Percentiles rank a stretch among this genome's conserved stretches.
phyloP scores from a whole-genome alignment of 179 eudicot species.

The Spinacia oleracea region DNA sequence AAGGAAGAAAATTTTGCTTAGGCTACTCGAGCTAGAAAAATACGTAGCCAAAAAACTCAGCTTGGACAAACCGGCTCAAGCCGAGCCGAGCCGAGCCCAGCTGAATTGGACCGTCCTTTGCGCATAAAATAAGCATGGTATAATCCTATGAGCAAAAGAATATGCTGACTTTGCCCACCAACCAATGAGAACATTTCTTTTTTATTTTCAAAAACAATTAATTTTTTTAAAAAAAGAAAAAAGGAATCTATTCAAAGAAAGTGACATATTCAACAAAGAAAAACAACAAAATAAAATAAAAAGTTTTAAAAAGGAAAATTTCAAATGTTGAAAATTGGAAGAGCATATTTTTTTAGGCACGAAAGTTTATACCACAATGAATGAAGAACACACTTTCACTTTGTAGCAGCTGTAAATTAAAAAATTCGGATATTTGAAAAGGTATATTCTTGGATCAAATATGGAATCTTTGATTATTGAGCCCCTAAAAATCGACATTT shows the following conservation, averaged over 20 bases:
- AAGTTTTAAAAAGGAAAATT: neutral
- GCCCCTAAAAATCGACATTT: slow-evolving; percentile 6
- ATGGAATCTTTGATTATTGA: slow-evolving; percentile 20
- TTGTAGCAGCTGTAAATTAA: too few relatives aligned
- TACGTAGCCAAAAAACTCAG: neutral
- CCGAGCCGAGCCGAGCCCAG: slow-evolving; percentile 13
- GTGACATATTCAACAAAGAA: slow-evolving; percentile 15
- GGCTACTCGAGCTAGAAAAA: neutral
- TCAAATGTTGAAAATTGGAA: neutral
- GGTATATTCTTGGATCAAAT: slow-evolving; percentile 31
- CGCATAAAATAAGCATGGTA: slow-evolving; percentile 23
- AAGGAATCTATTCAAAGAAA: slow-evolving; percentile 8
- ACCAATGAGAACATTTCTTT: neutral
- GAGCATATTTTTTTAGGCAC: slow-evolving; percentile 6
- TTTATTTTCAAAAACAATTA: neutral
- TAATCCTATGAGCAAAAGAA: slow-evolving; percentile 22
- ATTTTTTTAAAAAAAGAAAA: neutral
- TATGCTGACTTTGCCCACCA: slow-evolving; percentile 27
- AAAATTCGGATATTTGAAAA: slow-evolving; percentile 23
- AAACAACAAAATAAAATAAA: neutral
- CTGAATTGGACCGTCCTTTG: slow-evolving; percentile 1
- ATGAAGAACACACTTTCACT: neutral
- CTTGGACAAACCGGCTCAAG: slow-evolving; percentile 9
- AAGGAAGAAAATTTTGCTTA: neutral
- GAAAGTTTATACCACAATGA: slow-evolving; percentile 7